Evolutionary conservation across 2,329 filamentous ascomycete species (phyloP), one percentile per base, ranked within the genome.

Genomic region (Xylariomycetidae sp.): DNA sequence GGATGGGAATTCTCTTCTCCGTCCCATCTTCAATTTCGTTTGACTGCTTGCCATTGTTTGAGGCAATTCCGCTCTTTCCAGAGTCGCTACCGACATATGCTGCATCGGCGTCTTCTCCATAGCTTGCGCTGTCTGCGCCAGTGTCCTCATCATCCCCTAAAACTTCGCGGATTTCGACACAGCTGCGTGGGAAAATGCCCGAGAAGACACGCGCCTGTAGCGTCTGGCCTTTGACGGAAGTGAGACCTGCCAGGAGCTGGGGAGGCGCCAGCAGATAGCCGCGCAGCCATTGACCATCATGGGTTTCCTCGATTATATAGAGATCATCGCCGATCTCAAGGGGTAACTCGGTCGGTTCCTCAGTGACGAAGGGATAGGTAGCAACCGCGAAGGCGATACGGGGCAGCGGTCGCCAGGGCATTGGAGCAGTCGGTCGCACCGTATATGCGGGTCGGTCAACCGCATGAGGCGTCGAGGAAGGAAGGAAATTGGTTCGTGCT

Each of bases 371-470:
- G 23, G 92, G 92, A 61, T 89, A 94, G 48, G 83, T 89, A 70
- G 90, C 92, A 63, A 98, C 86, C 51, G 90, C 94, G 71, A 97
- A 98, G 58, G 89, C 92, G 70, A 98, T 96, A 55, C 88, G 86
- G 63, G 89, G 87, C 62, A 98, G 77, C 56, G 92, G 90, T 76
- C 86, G 82, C 92, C 92, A 98, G 76, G 89, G 87, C 89, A 95
- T 95, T 64, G 66, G 53, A 39, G 38, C 41, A 38, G 39, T 45
- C 46, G 44, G 51, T 54, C 37, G 49, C 49, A 51, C 53, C 38
- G 44, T 48, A 39, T 42, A 47, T 51, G 44, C 46, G 42, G 41
- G 41, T 46, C 48, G 51, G 51, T 50, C 50, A 53, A 52, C 51
- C 47, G 54, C 54, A 57, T 57, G 46, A 49, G 46, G 42, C 41